Base-by-base conservation (phyloP, 306 rosid genomes). In the Arachis stenosperma region DNA sequence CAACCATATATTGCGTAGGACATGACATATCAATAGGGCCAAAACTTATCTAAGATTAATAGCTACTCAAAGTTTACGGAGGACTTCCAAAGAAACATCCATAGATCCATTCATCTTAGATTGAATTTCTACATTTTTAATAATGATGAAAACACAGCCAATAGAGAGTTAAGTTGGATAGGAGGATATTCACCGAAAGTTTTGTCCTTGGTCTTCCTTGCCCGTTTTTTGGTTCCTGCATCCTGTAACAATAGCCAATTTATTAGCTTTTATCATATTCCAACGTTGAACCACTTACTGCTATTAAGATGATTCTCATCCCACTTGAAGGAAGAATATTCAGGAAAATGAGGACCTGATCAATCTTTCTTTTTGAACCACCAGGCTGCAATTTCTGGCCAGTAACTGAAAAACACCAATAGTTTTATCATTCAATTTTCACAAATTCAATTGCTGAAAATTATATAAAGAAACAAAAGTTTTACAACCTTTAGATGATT, bases 281-380 rank as follows among this genome's bases (percentile, higher is more conserved):
- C 62, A 57, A 71, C 67, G 67, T 36, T 36, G 61, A 75, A 78
- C 75, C 73, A 63, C 75, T 67, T 52, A 57, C 29, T 29, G 9
- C 68, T 6, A 63, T 67, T 65, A 72, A 43, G 54, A 80, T 5
- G 6, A 80, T 10, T 64, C 79, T 29, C 29, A n/a, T 72, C 22
- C 42, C 52, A 51, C 27, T 17, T 51, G 65, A 67, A 69, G 59
- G 46, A 46, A 71, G 61, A 50, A 60, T 57, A 73, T 74, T 54
- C 37, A 12, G 39, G 33, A 41, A 69, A 75, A 43, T 46, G 41
- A 72, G 17, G 15, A 90, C 97, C 97, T 67, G 88, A 58, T 75
- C 80, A 48, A 74, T 65, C 81, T 87, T 90, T 81, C 83, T 79
- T 86, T 87, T 87, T 80, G 89, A 84, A 81, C 84, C 80, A 77